A percentile compares a stretch with the other conserved stretches of the same genome.
Evolutionary conservation across 75 land plant genomes (phyloP).

Genomic region (Pinus albicaulis): DNA sequence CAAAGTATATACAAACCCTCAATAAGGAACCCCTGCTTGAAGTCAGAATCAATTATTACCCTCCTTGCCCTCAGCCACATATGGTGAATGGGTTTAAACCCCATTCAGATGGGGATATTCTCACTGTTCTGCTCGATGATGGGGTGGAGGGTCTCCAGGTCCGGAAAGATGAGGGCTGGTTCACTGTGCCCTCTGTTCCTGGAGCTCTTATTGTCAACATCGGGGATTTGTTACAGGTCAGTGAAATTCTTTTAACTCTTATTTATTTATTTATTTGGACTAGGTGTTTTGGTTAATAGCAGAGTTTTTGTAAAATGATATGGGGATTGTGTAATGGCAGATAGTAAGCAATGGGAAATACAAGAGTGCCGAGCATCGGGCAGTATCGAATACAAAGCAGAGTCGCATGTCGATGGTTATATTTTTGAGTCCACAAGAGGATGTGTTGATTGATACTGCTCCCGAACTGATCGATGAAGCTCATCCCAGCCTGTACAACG

Average conservation of each 20-base stretch:
- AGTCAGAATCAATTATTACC: conserved; percentile 24
- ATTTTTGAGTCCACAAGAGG: no score
- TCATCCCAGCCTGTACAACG: no score
- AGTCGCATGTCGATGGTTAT: no score
- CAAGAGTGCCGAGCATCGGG: no score
- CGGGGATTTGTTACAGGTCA: conserved; percentile 28
- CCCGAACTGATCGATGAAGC: no score
- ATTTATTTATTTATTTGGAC: no score
- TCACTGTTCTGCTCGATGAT: conserved; percentile 53
- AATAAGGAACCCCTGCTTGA: not conserved
- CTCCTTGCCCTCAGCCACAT: conserved; percentile 54
- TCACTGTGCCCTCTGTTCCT: conserved; percentile 12
- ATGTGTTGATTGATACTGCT: no score
- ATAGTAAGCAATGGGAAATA: no score
- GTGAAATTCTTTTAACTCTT: not conserved
- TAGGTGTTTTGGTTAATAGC: no score
- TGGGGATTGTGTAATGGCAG: no score
- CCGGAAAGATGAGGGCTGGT: conserved; percentile 31
- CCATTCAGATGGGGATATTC: conserved; percentile 41
- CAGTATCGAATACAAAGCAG: no score
- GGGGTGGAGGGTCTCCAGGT: conserved; percentile 55
- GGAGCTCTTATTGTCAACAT: conserved; percentile 28
- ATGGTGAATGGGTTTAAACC: conserved; percentile 33
- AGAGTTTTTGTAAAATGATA: no score
- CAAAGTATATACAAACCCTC: not conserved